Conservation (phyloP, 108 stramenopile genomes). For the Mediolabrus comicus region DNA sequence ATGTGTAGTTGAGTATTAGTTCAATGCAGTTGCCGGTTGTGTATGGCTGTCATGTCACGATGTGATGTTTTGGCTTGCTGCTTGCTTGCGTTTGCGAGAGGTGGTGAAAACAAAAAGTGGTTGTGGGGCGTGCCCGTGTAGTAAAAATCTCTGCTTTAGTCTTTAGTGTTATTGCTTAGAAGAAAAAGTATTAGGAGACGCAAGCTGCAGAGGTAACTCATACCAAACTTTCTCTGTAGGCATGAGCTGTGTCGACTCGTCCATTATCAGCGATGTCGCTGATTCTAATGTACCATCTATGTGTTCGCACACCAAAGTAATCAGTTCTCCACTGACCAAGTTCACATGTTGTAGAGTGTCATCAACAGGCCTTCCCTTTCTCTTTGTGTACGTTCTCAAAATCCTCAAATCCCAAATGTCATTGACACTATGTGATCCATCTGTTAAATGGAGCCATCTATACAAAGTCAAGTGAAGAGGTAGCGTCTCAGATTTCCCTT, state of each 20-base stretch:
- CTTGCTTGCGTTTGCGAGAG: too few relatives aligned
- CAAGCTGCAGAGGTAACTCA: background rate
- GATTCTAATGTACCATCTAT: constrained; percentile 9
- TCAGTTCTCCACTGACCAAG: constrained; percentile 23
- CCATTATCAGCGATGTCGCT: background rate
- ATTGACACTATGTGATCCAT: constrained; percentile 12
- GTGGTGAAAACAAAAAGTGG: too few relatives aligned
- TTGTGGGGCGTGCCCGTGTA: too few relatives aligned
- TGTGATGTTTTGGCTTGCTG: too few relatives aligned
- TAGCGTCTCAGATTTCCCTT: constrained; percentile 57
- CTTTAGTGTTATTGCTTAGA: too few relatives aligned
- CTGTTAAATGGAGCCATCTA: constrained; percentile 26
- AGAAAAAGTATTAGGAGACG: too few relatives aligned
- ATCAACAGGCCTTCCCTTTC: constrained; percentile 2
- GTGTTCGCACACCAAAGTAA: constrained; percentile 29
- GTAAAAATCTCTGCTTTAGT: too few relatives aligned
- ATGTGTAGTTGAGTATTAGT: too few relatives aligned
- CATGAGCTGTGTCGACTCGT: background rate
- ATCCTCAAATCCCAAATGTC: constrained; percentile 48
- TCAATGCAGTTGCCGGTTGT: too few relatives aligned
- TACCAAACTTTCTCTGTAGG: background rate
- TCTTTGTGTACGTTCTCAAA: constrained; percentile 28
- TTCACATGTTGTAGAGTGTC: background rate
- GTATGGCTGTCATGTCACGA: too few relatives aligned
- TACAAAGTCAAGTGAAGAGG: constrained; percentile 55